Conservation (phyloP, 768 basidiomycete species). For the Macrolepiota dolichaula region DNA sequence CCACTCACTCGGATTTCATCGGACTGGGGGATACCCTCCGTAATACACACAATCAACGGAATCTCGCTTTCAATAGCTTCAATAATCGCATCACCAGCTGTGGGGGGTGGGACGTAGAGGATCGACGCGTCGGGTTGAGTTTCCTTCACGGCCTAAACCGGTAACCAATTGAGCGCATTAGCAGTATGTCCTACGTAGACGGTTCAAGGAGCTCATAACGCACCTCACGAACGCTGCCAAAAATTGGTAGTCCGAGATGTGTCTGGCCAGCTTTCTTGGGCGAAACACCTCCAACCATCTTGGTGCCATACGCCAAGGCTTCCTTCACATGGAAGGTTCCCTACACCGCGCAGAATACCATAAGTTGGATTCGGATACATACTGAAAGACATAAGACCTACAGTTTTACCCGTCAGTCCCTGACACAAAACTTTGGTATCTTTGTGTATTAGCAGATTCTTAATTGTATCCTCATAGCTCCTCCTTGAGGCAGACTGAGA, state of each 20-base stretch:
- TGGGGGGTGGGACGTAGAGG: constrained; percentile 97
- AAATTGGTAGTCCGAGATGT: constrained; percentile 94
- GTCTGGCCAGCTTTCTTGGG: constrained; percentile 95
- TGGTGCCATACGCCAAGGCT: constrained; percentile 92
- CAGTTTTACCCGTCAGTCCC: constrained; percentile 94
- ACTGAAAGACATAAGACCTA: constrained; percentile 29
- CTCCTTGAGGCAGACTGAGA: constrained; percentile 70
- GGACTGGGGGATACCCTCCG: constrained; percentile 96
- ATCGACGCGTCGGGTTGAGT: constrained; percentile 90
- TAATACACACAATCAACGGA: constrained; percentile 95
- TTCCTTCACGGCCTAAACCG: constrained; percentile 74
- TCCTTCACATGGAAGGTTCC: constrained; percentile 96
- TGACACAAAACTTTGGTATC: constrained; percentile 94
- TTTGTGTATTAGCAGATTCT: constrained; percentile 89
- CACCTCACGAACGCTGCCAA: constrained; percentile 89
- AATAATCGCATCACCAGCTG: constrained; percentile 94
- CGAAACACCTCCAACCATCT: constrained; percentile 97
- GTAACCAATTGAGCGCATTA: background rate
- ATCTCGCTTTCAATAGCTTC: constrained; percentile 99
- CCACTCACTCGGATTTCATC: constrained; percentile 85
- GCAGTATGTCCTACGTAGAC: background rate
- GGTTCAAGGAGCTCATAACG: constrained; percentile 15
- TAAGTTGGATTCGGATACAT: background rate
- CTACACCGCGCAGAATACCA: constrained; percentile 31
- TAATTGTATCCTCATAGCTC: constrained; percentile 85